A percentile compares a stretch with the other conserved stretches of the same genome.
Evolutionary conservation across 768 basidiomycete species (phyloP).

Genomic region (Boletus subcaerulescens): DNA sequence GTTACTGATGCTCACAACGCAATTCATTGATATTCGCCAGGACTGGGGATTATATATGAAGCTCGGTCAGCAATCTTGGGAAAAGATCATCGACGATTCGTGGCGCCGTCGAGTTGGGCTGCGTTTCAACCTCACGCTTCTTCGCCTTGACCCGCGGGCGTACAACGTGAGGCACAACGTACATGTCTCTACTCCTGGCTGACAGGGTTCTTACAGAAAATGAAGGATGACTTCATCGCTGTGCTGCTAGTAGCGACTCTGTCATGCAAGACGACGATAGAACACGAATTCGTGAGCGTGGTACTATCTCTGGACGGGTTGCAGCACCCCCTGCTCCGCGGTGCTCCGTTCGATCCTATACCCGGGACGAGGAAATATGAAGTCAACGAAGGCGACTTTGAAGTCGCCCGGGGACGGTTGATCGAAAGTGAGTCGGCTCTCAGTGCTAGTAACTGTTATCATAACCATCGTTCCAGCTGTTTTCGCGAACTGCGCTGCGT

Average conservation of each 20-base stretch:
- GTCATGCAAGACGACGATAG: constrained; percentile 45
- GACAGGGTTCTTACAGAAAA: constrained; percentile 33
- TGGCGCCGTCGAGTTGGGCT: constrained; percentile 60
- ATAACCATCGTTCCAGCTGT: constrained; percentile 38
- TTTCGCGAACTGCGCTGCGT: constrained; percentile 40
- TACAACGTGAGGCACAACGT: constrained; percentile 47
- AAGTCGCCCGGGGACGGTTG: constrained; percentile 35
- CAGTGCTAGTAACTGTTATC: constrained; percentile 5
- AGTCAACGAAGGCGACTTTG: constrained; percentile 32
- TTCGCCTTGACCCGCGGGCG: constrained; percentile 57
- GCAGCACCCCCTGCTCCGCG: constrained; percentile 49
- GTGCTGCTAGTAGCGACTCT: constrained; percentile 53
- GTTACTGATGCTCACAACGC: neutral
- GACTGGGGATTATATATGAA: constrained; percentile 61
- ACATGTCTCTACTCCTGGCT: neutral
- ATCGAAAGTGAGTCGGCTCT: constrained; percentile 35
- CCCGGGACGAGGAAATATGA: constrained; percentile 24
- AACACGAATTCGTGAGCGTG: constrained; percentile 55
- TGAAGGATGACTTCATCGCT: constrained; percentile 49
- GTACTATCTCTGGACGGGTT: constrained; percentile 59
- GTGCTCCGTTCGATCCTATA: constrained; percentile 28
- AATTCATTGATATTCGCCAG: constrained; percentile 31
- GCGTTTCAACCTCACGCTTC: constrained; percentile 54
- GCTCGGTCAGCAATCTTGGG: constrained; percentile 51
- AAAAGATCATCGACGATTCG: constrained; percentile 48